phyloP scores from a whole-genome alignment of 2,329 filamentous ascomycete genomes.

The Phyllosticta citriasiana region DNA sequence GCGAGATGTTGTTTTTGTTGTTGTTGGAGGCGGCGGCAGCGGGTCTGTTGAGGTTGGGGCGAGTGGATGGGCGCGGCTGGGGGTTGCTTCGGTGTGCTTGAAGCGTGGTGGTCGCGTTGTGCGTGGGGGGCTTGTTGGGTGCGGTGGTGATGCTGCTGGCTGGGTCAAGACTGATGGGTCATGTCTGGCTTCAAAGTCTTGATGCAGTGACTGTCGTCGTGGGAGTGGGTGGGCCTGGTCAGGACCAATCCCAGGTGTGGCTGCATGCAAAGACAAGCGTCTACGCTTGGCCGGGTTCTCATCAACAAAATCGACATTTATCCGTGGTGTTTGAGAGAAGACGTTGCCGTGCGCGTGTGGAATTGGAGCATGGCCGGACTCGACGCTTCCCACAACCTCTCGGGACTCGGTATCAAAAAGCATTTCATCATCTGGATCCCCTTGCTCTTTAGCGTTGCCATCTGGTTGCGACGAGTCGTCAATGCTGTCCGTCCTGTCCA shows the following conservation, averaged over 20 bases:
- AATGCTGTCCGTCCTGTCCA: slow-evolving; percentile 26
- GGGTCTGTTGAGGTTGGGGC: background rate
- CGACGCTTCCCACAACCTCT: background rate
- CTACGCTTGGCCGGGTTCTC: background rate
- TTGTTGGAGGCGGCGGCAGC: background rate
- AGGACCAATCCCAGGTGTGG: background rate
- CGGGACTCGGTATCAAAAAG: slow-evolving; percentile 14
- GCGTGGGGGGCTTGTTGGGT: background rate
- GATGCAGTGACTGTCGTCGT: background rate
- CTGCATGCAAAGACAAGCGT: background rate
- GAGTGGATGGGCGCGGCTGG: background rate
- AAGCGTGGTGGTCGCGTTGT: background rate
- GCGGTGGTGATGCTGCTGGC: background rate
- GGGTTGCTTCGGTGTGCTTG: background rate
- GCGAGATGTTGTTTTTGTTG: background rate
- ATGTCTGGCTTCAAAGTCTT: background rate
- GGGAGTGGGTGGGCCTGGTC: background rate
- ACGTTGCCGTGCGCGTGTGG: background rate
- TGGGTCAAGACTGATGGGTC: background rate
- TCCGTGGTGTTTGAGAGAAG: background rate
- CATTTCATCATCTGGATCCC: slow-evolving; percentile 19
- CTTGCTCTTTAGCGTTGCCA: slow-evolving; percentile 5
- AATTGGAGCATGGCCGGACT: background rate
- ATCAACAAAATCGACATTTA: background rate
- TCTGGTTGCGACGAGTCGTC: slow-evolving; percentile 19